Evolutionary conservation across 2,329 filamentous ascomycete species (phyloP), one percentile per base, ranked within the genome.

Genomic region (Diaporthe citriasiana): DNA sequence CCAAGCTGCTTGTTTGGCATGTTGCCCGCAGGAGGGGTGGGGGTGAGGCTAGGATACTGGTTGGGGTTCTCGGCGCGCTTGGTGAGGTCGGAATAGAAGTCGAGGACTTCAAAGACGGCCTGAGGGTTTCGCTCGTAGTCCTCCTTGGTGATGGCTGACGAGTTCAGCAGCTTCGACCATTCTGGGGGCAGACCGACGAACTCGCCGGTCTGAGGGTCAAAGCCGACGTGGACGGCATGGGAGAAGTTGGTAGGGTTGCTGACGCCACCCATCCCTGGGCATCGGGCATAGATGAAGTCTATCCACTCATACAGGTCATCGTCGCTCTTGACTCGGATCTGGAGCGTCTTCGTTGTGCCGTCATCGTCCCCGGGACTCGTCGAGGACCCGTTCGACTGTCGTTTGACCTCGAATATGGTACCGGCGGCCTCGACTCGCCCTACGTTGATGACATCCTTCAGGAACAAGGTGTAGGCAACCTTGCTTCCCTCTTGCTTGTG

Each of bases 221-320:
- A 99, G 75, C 97, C 97, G 77, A 99, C 97, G 82, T 99, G 97
- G 33, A 99, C 95, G 60, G 95, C 93, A 82, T 99, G 97, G 33
- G 94, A 95, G 86, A 99, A 99, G 86, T 98, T 98, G 77, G 97
- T 98, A 8, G 97, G 97, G 83, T 98, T 98, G 85, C 96, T 98
- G 73, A 99, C 97, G 78, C 97, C 97, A 76, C 97, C 95, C 95
- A 98, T 98, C 76, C 95, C 96, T 25, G 97, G 97, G 83, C 96
- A 98, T 77, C 96, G 93, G 79, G 96, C 95, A 82, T 98, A 98
- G 78, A 99, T 97, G 82, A 95, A 94, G 83, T 99, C 97, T 80
- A 98, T 98, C 97, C 97, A 99, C 80, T 97, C 95, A 83, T 99
- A 99, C 71, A 99, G 91, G 78, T 99, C 97, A 81, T 98, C 96